Conservation (phyloP, 495 filamentous ascomycete genomes). For the Filosporella fistucella region DNA sequence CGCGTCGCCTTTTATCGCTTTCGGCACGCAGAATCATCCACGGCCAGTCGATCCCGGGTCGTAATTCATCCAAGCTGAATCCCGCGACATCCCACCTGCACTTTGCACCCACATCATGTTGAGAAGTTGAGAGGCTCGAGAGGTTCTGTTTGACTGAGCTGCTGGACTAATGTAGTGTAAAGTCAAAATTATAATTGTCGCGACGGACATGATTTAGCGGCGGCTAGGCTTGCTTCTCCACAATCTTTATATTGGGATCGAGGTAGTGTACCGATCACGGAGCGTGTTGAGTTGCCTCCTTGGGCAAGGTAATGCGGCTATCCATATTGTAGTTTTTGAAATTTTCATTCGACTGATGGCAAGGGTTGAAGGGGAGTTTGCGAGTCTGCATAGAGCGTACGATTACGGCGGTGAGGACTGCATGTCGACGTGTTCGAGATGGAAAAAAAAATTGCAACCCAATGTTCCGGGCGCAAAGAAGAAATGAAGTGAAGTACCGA, state of each 20-base stretch:
- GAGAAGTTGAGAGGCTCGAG: no score
- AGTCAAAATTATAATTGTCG: no score
- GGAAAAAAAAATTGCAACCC: background rate
- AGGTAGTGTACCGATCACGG: background rate
- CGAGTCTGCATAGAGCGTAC: background rate
- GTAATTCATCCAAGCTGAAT: no score
- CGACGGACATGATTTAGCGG: background rate
- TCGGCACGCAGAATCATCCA: no score
- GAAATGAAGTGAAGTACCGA: slow-evolving; percentile 8
- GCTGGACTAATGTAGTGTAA: no score
- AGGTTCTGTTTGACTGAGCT: no score
- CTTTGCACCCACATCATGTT: no score
- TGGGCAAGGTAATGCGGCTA: background rate
- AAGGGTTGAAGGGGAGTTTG: background rate
- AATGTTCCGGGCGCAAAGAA: background rate
- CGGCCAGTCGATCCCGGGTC: no score
- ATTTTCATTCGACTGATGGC: background rate
- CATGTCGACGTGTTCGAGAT: slow-evolving; percentile 9
- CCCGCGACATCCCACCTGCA: no score
- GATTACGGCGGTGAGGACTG: slow-evolving; percentile 13
- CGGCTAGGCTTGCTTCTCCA: background rate
- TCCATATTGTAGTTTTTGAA: background rate
- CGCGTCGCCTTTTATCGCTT: background rate
- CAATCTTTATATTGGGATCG: background rate
- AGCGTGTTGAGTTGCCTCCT: background rate